Evolutionary conservation across 2,329 filamentous ascomycete species (phyloP), one percentile per base, ranked within the genome.

Genomic region (Talaromyces pinophilus): DNA sequence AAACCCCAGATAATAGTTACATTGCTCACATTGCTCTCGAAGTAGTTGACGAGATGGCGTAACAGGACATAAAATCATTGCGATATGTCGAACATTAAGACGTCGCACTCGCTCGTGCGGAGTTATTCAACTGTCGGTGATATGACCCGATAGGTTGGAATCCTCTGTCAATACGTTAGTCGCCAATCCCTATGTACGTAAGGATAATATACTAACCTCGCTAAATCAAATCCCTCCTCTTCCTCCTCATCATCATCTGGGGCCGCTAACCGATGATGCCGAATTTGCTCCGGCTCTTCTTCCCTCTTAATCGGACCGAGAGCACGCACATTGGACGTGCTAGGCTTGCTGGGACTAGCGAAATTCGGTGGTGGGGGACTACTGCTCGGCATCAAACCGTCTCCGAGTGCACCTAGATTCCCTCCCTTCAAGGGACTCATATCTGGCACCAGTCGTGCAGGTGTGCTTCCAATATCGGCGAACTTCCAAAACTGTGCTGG

Each of bases 401-500:
- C 71, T 3, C 72, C 74, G 28, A 77, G 74, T n/a, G 40, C 38
- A 74, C 77, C 6, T 4, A 28, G 3, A 72, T 67, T 57, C 76
- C 78, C n/a, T 5, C 78, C 77, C 70, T 82, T 83, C 52, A 82
- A 69, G 4, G 82, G 82, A 65, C 81, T 83, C 73, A 82, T 79
- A 62, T 83, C 81, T 5, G 78, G 78, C 17, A 77, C 73, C 0
- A 76, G 75, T 13, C 76, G 72, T 4, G 78, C 80, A n/a, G 80
- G 80, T 0, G 80, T 82, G 68, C 79, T 81, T 13, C 79, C 79
- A 63, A 82, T 81, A 66, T 80, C 78, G 22, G 78, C 79, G 50
- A 81, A 80, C 64, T 82, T 83, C 82, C 82, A 84, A 71, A 83
- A 84, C 52, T 83, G 80, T 4, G 82, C 82, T 1, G 82, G 82